Base-by-base conservation (phyloP, 768 basidiomycete species). In the Suillus bovinus region DNA sequence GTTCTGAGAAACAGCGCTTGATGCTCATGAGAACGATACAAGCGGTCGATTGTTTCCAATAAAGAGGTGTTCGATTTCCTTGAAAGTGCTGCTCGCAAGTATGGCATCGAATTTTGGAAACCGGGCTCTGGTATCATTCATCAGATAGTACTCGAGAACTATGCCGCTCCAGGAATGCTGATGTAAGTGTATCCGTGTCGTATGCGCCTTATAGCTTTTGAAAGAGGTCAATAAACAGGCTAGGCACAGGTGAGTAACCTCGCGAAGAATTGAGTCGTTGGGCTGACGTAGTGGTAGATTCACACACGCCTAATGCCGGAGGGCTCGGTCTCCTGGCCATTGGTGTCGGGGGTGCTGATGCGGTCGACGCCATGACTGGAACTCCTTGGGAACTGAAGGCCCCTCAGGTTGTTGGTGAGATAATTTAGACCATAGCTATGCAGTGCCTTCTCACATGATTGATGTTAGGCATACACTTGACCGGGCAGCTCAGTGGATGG, bases 331-430 rank as follows among this genome's bases (percentile, higher is more conserved):
- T 95, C 82, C 84, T 99, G 63, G 97, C 97, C 5, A 97, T 99
- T 59, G 97, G 97, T 58, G 96, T 99, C n/a, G 97, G 97, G 64
- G 97, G 97, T 60, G 97, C 96, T 38, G 97, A 99, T 71, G 94
- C 94, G 27, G 96, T 99, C 22, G 97, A 99, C 75, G 96, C 95
- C 10, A 90, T 99, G 87, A 98, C 96, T 3, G 94, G 91, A 56
- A 98, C 95, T 13, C 95, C 96, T 47, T 99, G 97, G 97, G 96
- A 98, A 75, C 79, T 99, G 58, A 97, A 96, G 75, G 93, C 93
- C 22, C 94, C 94, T 13, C 82, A 88, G 64, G 82, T 97, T 33
- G 82, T 91, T 56, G 93, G 92, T 91, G 65, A 69, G 85, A 41
- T 17, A 9, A 33, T 27, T 53, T 36, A 24, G 6, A n/a, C 39